Conservation (phyloP, 192 early-diverging fungal genomes). For the Dissophora globulifera region DNA sequence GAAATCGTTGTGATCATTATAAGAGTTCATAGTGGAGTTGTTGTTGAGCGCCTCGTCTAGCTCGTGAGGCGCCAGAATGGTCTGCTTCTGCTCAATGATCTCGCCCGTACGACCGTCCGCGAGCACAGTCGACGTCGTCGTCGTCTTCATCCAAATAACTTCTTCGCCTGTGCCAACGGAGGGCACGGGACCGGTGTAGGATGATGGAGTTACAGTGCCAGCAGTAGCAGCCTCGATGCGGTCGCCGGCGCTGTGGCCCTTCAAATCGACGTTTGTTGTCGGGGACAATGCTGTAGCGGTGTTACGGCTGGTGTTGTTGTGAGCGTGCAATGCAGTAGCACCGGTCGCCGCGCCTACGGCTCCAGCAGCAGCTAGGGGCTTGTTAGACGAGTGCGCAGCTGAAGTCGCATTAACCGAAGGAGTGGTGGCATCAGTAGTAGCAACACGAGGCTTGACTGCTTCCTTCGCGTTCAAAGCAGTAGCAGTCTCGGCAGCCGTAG, state of each 20-base stretch:
- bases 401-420: background rate
- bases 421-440: background rate
- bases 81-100: no score
- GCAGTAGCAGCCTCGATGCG: background rate
- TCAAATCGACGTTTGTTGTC: background rate
- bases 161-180: slow-evolving; percentile 28
- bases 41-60: no score
- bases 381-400: background rate
- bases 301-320: background rate
- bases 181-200: slow-evolving; percentile 24
- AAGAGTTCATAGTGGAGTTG: no score
- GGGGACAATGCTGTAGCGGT: background rate
- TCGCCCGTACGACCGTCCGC: background rate
- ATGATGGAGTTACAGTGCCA: background rate
- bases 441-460: background rate
- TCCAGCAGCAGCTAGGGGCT: slow-evolving; percentile 4
- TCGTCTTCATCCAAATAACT: slow-evolving; percentile 41
- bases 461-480: background rate
- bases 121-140: slow-evolving; percentile 23
- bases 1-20: no score
- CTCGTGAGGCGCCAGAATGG: no score
- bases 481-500: background rate
- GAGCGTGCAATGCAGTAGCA: background rate
- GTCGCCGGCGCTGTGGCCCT: background rate
- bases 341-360: background rate